Conservation (phyloP, 495 filamentous ascomycete genomes). For the Hypoxylon lenormandii region DNA sequence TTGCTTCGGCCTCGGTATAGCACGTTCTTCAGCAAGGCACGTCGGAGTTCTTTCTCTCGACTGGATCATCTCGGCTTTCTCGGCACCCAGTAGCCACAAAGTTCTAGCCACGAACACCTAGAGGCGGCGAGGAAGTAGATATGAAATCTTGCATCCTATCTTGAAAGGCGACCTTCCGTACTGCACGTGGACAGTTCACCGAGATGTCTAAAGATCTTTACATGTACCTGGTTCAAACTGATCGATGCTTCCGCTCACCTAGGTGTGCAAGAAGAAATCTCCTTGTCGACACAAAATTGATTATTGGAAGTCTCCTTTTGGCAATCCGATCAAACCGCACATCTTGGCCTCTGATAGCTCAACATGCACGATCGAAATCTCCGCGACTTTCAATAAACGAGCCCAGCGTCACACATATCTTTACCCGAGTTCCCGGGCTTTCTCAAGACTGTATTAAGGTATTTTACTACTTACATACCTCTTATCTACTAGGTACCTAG, state of each 20-base stretch:
- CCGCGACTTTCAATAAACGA: slow-evolving; percentile 26
- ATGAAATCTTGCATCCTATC: neutral
- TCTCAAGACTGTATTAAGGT: slow-evolving; percentile 16
- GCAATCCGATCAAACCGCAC: slow-evolving; percentile 28
- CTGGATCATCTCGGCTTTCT: slow-evolving; percentile 2
- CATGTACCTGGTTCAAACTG: slow-evolving; percentile 6
- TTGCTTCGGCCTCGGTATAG: slow-evolving; percentile 31
- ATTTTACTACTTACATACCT: slow-evolving; percentile 22
- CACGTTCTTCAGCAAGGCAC: slow-evolving; percentile 7
- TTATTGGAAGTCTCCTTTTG: slow-evolving; percentile 18
- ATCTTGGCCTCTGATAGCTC: slow-evolving; percentile 30
- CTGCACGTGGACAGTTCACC: slow-evolving; percentile 6
- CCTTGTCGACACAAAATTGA: slow-evolving; percentile 18
- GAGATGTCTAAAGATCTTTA: neutral
- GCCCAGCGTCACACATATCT: slow-evolving; percentile 22
- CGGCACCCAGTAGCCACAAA: neutral
- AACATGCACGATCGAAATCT: slow-evolving; percentile 30
- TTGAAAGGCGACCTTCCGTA: neutral
- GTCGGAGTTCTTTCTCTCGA: slow-evolving; percentile 25
- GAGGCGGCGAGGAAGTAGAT: neutral
- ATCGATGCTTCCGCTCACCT: slow-evolving; percentile 32
- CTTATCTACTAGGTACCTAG: slow-evolving; percentile 9
- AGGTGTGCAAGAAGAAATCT: slow-evolving; percentile 24
- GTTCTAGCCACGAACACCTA: neutral
- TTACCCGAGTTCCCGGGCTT: slow-evolving; percentile 42